A percentile compares a stretch with the other conserved stretches of the same genome.
Evolutionary conservation across 805 yeast genomes (phyloP).

Genomic region (Myxozyma sirexii): DNA sequence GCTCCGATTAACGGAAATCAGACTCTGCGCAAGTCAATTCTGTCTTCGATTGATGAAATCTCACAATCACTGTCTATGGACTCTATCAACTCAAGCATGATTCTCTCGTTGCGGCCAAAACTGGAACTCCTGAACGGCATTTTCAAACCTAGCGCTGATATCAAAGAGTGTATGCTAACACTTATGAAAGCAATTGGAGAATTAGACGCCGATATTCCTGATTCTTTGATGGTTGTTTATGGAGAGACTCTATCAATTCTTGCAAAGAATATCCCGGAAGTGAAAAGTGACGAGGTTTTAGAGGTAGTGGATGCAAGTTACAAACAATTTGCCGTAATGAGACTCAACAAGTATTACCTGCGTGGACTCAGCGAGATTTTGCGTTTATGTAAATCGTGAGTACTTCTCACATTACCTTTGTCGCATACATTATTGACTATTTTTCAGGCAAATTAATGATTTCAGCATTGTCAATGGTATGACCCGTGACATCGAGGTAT

Average conservation of each 20-base stretch:
- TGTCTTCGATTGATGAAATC: background rate
- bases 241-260: constrained; percentile 12
- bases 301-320: background rate
- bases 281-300: background rate
- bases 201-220: background rate
- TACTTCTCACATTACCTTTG: background rate
- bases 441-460: background rate
- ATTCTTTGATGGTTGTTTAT: background rate
- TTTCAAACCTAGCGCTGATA: constrained; percentile 3
- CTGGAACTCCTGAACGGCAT: constrained; percentile 10
- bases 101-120: constrained; percentile 4
- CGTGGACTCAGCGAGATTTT: constrained; percentile 15
- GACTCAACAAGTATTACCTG: background rate
- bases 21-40: background rate
- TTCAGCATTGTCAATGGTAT: background rate
- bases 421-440: background rate
- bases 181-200: constrained; percentile 3
- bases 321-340: background rate
- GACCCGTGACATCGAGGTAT: background rate
- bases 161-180: background rate
- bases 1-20: constrained; percentile 16
- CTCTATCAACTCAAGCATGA: background rate
- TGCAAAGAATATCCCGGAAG: background rate
- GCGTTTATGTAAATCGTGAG: constrained; percentile 30
- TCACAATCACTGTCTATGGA: background rate